These are phyloP conservation scores for Austroboletus rostrupii DNA, from an alignment of 1,284 basidiomycete species.

Conservation along the genomic window DNA sequence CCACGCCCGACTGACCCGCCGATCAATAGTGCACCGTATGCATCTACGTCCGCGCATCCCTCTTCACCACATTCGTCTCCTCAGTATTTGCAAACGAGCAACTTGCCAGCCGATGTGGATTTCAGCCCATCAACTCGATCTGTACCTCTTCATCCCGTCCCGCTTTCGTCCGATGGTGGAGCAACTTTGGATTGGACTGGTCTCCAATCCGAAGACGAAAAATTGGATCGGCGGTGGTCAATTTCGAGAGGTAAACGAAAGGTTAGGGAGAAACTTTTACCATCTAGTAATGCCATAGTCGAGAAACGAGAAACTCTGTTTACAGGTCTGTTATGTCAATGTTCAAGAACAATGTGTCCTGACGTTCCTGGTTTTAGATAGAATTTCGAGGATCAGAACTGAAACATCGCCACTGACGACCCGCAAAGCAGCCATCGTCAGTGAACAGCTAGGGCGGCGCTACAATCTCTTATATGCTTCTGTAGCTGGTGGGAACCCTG, in stretches of 20 bases:
- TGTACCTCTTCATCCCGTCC: conserved; percentile 49
- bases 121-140: conserved; percentile 64
- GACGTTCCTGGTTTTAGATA: conserved; percentile 40
- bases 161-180: conserved; percentile 62
- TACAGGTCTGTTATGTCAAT: conserved; percentile 35
- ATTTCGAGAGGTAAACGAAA: conserved; percentile 56
- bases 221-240: conserved; percentile 55
- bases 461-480: conserved; percentile 52
- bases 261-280: conserved; percentile 48
- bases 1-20: conserved; percentile 20
- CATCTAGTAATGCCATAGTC: conserved; percentile 40
- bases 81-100: conserved; percentile 24
- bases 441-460: conserved; percentile 60
- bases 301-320: conserved; percentile 50
- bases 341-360: conserved; percentile 3
- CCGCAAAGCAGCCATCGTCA: conserved; percentile 62
- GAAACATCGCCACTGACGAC: conserved; percentile 49
- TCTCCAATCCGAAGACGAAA: conserved; percentile 49
- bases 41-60: conserved; percentile 30
- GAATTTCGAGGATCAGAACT: conserved; percentile 49
- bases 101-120: conserved; percentile 52
- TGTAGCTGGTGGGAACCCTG: conserved; percentile 30
- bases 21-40: conserved; percentile 30
- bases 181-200: conserved; percentile 67
- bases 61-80: conserved; percentile 32